These are phyloP conservation scores for Penicillium pancosmium DNA, from an alignment of 495 filamentous ascomycete species.

Conservation along the genomic window DNA sequence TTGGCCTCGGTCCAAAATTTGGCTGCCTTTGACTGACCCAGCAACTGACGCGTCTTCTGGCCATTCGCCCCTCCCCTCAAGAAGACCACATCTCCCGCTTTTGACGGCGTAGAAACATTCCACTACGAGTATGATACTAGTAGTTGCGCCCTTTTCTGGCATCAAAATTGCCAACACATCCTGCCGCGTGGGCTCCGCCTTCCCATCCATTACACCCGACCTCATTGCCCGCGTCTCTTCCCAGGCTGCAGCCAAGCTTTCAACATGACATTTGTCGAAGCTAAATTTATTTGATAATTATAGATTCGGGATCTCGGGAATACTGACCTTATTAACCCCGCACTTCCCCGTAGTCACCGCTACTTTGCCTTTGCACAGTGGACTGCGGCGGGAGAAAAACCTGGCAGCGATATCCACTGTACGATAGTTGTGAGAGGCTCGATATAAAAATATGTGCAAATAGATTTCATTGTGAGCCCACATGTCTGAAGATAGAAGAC, in stretches of 20 bases:
- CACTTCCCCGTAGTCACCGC: not conserved
- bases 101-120: not conserved
- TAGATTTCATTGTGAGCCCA: not conserved
- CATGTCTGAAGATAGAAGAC: not conserved
- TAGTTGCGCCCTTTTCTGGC: not conserved
- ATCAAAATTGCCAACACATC: not conserved
- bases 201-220: not conserved
- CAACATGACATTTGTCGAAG: not conserved
- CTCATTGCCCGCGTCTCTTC: not conserved
- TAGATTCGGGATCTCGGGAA: no score
- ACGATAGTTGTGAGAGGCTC: slow-evolving; percentile 1
- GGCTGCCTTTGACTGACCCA: slow-evolving; percentile 16
- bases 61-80: not conserved
- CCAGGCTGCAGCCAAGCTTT: slow-evolving; percentile 2
- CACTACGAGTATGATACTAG: no score
- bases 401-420: not conserved
- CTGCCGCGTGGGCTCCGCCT: not conserved
- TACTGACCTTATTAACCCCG: not conserved
- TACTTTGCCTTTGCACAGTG: not conserved
- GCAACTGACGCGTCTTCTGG: slow-evolving; percentile 27
- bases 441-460: not conserved
- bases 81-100: not conserved
- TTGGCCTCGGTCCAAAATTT: slow-evolving; percentile 12
- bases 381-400: not conserved
- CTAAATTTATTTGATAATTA: not conserved